Base-by-base conservation (phyloP, 805 yeast genomes). In the Wickerhamomyces strasburgensis region DNA sequence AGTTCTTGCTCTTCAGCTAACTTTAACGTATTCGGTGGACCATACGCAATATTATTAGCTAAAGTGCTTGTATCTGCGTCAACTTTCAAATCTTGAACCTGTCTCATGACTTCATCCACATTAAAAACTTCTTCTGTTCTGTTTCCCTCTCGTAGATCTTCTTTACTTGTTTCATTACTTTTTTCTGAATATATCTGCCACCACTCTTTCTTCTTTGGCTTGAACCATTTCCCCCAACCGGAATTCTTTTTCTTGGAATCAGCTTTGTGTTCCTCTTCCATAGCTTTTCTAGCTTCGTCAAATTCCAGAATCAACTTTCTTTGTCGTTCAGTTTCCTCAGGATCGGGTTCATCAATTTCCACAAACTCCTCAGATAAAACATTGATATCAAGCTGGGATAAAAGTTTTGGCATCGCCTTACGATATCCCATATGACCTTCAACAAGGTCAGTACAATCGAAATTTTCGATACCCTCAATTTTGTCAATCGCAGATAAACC, bases 381-480 rank as follows among this genome's bases (percentile, higher is more conserved):
- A 38, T 84, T 82, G 78, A 94, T 83, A 4, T 84, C 89, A 28
- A 85, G 50, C 34, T 64, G 61, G 44, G 73, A 72, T 46, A 93
- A 57, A 30, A 93, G 68, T 49, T 76, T 77, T 1, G 99, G 99
- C 73, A 93, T 87, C 10, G 87, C 88, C 44, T 82, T 82, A 64
- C 98, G 82, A 62, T 93, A 93, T n/a, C 84, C 87, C 96, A 93
- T 86, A 64, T 93, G 98, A 1, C 98, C 98, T 42, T 84, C 88
- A 4, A 90, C 96, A 36, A 70, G 51, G 14, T 80, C 87, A 0
- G 98, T 84, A 52, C 95, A 86, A 54, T 93, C 94, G 44, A 82
- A 71, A 58, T 90, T 90, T 46, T 88, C 95, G 21, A 93, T 68
- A 0, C 81, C 84, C 17, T 73, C 68, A 15, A 76, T 63, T 32